Conservation (phyloP, 352 stramenopile species). For the Pythium coloratum region DNA sequence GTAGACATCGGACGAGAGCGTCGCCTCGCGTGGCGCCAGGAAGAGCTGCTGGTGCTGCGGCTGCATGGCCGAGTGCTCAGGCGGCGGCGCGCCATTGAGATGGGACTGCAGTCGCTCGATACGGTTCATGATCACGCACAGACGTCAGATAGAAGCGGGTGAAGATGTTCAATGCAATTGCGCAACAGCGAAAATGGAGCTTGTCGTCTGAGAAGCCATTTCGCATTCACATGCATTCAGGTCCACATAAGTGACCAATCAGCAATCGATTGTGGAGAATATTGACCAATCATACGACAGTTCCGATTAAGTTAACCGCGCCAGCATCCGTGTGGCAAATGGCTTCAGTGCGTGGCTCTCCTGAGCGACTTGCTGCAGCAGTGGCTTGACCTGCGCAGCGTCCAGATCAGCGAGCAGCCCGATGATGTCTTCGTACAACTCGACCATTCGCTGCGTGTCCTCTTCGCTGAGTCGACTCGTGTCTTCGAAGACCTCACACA, state of each 20-base stretch:
- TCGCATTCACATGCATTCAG: slow-evolving; percentile 15
- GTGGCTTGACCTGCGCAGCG: background rate
- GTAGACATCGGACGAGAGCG: slow-evolving; percentile 33
- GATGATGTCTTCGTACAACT: slow-evolving; percentile 22
- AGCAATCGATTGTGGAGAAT: background rate
- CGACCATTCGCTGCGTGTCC: slow-evolving; percentile 19
- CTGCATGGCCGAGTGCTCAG: background rate
- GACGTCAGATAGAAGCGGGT: background rate
- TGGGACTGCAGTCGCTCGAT: slow-evolving; percentile 27
- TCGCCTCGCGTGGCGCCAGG: slow-evolving; percentile 20
- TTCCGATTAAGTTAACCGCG: background rate
- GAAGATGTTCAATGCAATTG: slow-evolving; percentile 8
- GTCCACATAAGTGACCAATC: slow-evolving; percentile 9
- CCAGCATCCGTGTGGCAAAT: slow-evolving; percentile 12
- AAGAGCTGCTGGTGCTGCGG: slow-evolving; percentile 9
- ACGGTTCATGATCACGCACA: slow-evolving; percentile 19
- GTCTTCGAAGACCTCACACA: slow-evolving; percentile 66
- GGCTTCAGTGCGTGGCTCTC: slow-evolving; percentile 24
- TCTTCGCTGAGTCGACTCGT: slow-evolving; percentile 17
- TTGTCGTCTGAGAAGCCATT: background rate
- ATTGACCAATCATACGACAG: slow-evolving; percentile 15
- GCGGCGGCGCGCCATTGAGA: slow-evolving; percentile 7
- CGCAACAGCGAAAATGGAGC: slow-evolving; percentile 5
- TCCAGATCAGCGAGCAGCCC: slow-evolving; percentile 20
- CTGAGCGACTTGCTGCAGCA: slow-evolving; percentile 22